Conservation (phyloP, 768 basidiomycete genomes). For the Kwoniella newhampshirensis region DNA sequence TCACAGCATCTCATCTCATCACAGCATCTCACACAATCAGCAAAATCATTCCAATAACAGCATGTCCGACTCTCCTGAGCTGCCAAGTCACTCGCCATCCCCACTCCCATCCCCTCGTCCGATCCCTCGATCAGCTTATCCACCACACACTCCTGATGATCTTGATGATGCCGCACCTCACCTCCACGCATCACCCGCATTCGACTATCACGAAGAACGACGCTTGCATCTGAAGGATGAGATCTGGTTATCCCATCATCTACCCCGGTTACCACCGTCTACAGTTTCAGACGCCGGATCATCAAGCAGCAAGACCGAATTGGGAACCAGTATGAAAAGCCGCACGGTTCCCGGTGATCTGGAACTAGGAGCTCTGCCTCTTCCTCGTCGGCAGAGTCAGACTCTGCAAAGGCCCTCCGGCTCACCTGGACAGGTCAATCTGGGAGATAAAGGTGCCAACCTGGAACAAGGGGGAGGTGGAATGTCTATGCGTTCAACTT, state of each 20-base stretch:
- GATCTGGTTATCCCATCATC: conserved; percentile 50
- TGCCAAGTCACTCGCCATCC: background rate
- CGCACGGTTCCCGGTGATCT: conserved; percentile 5
- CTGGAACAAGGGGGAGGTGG: conserved; percentile 13
- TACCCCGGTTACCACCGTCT: conserved; percentile 44
- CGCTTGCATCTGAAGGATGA: conserved; percentile 49
- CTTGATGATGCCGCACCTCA: conserved; percentile 14
- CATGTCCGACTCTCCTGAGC: conserved; percentile 15
- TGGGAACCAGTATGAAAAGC: conserved; percentile 6
- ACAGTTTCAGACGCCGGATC: conserved; percentile 18
- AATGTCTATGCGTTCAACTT: conserved; percentile 10
- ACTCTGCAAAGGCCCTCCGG: background rate
- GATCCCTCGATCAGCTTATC: conserved; percentile 7
- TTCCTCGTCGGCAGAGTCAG: conserved; percentile 2
- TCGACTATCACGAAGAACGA: conserved; percentile 53
- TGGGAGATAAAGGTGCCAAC: conserved; percentile 10
- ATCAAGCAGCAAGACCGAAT: conserved; percentile 6
- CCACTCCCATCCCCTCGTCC: conserved; percentile 14
- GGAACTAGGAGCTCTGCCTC: background rate
- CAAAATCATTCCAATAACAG: background rate
- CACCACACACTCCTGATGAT: background rate
- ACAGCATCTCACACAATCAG: no score
- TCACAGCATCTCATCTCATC: no score
- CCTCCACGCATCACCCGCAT: conserved; percentile 42
- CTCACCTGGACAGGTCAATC: conserved; percentile 6